Conservation (phyloP, 805 yeast species). For the Candida ulmi region DNA sequence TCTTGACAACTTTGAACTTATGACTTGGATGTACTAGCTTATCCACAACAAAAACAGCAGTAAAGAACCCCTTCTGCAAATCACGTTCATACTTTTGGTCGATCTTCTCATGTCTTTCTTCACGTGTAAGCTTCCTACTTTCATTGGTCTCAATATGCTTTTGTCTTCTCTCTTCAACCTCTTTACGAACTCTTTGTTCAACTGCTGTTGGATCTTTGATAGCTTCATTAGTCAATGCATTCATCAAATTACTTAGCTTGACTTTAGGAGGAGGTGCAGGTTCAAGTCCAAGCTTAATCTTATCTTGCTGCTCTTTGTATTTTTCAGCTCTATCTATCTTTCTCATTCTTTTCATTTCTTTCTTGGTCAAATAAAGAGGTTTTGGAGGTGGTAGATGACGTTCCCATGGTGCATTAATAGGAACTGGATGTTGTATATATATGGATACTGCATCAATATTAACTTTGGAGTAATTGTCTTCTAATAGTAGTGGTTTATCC, state of each 20-base stretch:
- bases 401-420: slow-evolving; percentile 56
- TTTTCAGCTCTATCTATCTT: slow-evolving; percentile 58
- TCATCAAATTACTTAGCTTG: slow-evolving; percentile 78
- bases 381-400: slow-evolving; percentile 32
- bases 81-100: slow-evolving; percentile 42
- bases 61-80: slow-evolving; percentile 43
- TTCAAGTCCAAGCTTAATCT: slow-evolving; percentile 73
- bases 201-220: slow-evolving; percentile 85
- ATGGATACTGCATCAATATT: slow-evolving; percentile 45
- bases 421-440: slow-evolving; percentile 82
- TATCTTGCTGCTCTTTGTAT: slow-evolving; percentile 69
- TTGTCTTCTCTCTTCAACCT: slow-evolving; percentile 55
- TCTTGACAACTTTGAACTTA: slow-evolving; percentile 67
- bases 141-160: slow-evolving; percentile 59
- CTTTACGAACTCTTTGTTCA: slow-evolving; percentile 64
- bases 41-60: slow-evolving; percentile 55
- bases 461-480: slow-evolving; percentile 31
- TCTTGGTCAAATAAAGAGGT: slow-evolving; percentile 62
- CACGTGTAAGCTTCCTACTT: slow-evolving; percentile 54
- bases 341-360: slow-evolving; percentile 69
- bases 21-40: slow-evolving; percentile 59
- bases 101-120: slow-evolving; percentile 48
- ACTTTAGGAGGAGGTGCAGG: slow-evolving; percentile 90
- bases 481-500: slow-evolving; percentile 57
- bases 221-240: slow-evolving; percentile 78